Conservation (phyloP, 441 rosid species). For the Iberis amara region DNA sequence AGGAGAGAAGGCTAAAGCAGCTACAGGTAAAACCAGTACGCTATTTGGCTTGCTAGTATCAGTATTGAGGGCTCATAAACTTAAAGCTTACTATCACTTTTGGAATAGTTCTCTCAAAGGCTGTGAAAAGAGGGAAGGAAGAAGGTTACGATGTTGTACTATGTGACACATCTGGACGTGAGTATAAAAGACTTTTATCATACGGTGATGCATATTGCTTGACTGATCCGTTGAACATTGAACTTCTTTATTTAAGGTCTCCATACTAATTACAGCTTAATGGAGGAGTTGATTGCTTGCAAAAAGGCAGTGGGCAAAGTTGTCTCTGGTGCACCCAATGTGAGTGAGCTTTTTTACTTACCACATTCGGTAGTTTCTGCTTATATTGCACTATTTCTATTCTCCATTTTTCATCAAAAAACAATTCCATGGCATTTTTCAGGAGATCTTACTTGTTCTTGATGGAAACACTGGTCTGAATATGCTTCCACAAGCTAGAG, state of each 20-base stretch:
- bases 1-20: slow-evolving; percentile 69
- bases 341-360: slow-evolving; percentile 45
- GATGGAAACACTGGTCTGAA: slow-evolving; percentile 92
- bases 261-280: slow-evolving; percentile 84
- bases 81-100: slow-evolving; percentile 29
- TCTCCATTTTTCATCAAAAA: slow-evolving; percentile 16
- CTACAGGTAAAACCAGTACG: slow-evolving; percentile 53
- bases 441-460: slow-evolving; percentile 84
- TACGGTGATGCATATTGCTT: slow-evolving; percentile 11
- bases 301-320: slow-evolving; percentile 78
- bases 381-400: slow-evolving; percentile 1
- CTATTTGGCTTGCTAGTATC: slow-evolving; percentile 10
- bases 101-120: slow-evolving; percentile 81
- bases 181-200: slow-evolving; percentile 30
- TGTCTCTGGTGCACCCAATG: slow-evolving; percentile 79
- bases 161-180: slow-evolving; percentile 97
- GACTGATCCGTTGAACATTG: slow-evolving; percentile 17
- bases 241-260: slow-evolving; percentile 49
- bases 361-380: slow-evolving; percentile 11
- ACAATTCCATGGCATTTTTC: slow-evolving; percentile 27
- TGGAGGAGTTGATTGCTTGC: slow-evolving; percentile 93
- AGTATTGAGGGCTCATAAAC: background rate
- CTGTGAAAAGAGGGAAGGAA: slow-evolving; percentile 83
- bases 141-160: slow-evolving; percentile 78
- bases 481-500: slow-evolving; percentile 97